Evolutionary conservation across 1,284 basidiomycete genomes (phyloP).

Genomic region (Leccinum solheimii): DNA sequence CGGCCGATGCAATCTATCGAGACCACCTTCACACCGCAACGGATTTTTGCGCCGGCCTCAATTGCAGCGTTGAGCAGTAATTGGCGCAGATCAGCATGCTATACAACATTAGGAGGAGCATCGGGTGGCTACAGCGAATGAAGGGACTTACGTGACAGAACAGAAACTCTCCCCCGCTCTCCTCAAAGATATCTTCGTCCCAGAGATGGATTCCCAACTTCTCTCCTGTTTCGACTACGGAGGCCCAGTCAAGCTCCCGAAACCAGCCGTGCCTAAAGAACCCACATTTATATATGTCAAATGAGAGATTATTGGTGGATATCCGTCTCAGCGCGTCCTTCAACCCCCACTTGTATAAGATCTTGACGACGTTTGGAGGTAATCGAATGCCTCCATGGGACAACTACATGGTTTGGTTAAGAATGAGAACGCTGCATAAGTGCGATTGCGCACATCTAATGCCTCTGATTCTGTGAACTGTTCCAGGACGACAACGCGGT

Average conservation of each 20-base stretch:
- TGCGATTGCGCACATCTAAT: conserved; percentile 32
- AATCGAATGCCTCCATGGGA: conserved; percentile 46
- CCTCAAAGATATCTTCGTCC: conserved; percentile 53
- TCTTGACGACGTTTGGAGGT: conserved; percentile 57
- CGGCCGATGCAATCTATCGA: conserved; percentile 35
- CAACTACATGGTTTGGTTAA: conserved; percentile 8
- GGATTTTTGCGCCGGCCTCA: conserved; percentile 44
- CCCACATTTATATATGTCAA: conserved; percentile 43
- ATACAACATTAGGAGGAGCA: conserved; percentile 5
- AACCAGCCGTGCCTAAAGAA: conserved; percentile 5
- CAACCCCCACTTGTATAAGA: conserved; percentile 58
- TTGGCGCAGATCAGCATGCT: conserved; percentile 34
- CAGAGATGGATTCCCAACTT: conserved; percentile 52
- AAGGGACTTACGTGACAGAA: conserved; percentile 47
- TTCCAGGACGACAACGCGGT: conserved; percentile 56
- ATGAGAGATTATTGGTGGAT: conserved; percentile 39
- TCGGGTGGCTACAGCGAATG: background rate
- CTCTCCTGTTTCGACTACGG: conserved; percentile 47
- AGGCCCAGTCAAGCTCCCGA: conserved; percentile 5
- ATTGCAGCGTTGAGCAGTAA: conserved; percentile 48
- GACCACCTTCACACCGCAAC: conserved; percentile 42
- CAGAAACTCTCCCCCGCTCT: conserved; percentile 55
- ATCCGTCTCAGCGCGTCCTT: conserved; percentile 39
- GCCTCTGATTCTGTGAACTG: conserved; percentile 35
- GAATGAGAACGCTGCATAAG: background rate